Evolutionary conservation across 2,329 filamentous ascomycete genomes (phyloP).

Genomic region (Fusarium kyushuense): DNA sequence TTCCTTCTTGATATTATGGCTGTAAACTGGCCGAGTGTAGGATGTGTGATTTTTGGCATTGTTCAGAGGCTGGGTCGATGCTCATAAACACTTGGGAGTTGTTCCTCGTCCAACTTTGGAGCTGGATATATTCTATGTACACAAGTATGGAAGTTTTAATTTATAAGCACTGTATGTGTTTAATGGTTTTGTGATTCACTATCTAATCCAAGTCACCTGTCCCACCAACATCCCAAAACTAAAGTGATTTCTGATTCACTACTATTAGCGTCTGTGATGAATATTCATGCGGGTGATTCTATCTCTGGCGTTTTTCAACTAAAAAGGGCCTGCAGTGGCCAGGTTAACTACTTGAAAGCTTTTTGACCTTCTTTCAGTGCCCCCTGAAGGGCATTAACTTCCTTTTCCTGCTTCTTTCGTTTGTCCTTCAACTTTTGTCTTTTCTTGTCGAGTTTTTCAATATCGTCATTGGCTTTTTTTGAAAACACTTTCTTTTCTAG

Average conservation of each 20-base stretch:
- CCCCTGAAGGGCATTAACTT: background rate
- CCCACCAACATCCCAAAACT: background rate
- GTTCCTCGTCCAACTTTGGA: too few relatives aligned
- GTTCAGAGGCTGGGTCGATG: too few relatives aligned
- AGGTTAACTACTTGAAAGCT: background rate
- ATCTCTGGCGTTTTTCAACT: background rate
- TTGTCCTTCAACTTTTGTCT: background rate
- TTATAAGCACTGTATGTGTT: background rate
- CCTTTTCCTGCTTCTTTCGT: too few relatives aligned
- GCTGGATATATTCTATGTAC: fast-evolving
- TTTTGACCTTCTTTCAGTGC: too few relatives aligned
- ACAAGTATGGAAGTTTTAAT: fast-evolving
- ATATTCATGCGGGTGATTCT: background rate
- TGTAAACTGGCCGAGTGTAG: background rate
- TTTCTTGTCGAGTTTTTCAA: background rate
- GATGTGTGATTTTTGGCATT: background rate
- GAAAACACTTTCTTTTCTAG: background rate
- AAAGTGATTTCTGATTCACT: background rate
- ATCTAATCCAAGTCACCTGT: background rate
- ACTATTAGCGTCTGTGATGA: background rate
- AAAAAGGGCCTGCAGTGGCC: too few relatives aligned
- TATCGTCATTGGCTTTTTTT: background rate
- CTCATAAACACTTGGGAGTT: too few relatives aligned
- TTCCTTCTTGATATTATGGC: background rate
- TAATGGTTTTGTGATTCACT: background rate